phyloP scores from a whole-genome alignment of 768 basidiomycete species.

The Phylloporus arenicola region DNA sequence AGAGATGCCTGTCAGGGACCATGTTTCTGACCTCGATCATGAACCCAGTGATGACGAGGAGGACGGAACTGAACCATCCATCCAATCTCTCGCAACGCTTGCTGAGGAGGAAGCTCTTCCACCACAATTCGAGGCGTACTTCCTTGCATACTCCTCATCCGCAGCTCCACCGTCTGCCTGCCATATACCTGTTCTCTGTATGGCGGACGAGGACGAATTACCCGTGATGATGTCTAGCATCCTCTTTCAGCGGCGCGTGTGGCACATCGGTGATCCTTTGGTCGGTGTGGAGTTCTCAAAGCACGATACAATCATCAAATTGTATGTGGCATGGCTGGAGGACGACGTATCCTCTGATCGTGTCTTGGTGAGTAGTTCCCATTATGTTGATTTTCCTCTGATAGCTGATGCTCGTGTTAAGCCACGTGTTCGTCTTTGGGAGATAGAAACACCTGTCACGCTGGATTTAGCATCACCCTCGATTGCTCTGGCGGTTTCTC shows the following conservation, averaged over 20 bases:
- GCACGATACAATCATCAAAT: not conserved
- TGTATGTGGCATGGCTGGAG: constrained; percentile 6
- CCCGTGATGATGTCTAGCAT: constrained; percentile 9
- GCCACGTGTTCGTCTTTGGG: constrained; percentile 7
- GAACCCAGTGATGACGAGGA: not conserved
- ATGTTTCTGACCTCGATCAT: not conserved
- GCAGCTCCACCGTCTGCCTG: not conserved
- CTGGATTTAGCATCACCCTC: constrained; percentile 6
- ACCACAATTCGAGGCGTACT: constrained; percentile 2
- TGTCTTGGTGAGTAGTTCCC: not conserved
- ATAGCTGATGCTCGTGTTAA: not conserved
- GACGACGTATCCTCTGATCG: not conserved
- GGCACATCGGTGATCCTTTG: constrained; percentile 4
- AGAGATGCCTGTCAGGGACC: not conserved
- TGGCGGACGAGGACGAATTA: constrained; percentile 4
- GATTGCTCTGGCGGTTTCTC: not conserved
- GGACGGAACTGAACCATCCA: not conserved
- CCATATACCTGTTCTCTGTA: constrained; percentile 7
- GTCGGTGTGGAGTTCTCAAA: constrained; percentile 7
- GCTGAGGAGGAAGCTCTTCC: not conserved
- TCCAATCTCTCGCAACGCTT: not conserved
- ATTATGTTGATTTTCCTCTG: not conserved
- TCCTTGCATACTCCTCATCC: not conserved
- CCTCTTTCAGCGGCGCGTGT: constrained; percentile 3
- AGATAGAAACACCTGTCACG: not conserved